phyloP scores from a whole-genome alignment of 2,329 filamentous ascomycete genomes.

The Alternaria angustiovoidea region DNA sequence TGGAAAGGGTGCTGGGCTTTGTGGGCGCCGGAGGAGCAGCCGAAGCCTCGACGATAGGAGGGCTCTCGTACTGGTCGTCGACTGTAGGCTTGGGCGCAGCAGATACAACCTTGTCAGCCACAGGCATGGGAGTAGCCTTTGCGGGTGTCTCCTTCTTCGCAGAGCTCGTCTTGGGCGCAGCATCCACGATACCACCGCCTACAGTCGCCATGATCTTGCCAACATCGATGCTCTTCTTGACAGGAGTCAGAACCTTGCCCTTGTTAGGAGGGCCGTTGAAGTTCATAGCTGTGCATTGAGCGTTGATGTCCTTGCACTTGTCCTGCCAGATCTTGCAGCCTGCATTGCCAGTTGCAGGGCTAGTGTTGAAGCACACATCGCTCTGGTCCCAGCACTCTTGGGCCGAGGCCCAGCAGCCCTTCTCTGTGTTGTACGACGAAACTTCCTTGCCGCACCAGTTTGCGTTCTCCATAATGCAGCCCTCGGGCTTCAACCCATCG shows the following conservation, averaged over 20 bases:
- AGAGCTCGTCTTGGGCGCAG: conserved; percentile 26
- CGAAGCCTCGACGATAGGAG: conserved; percentile 8
- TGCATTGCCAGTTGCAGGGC: conserved; percentile 66
- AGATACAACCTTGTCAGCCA: conserved; percentile 11
- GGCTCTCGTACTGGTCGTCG: conserved; percentile 19
- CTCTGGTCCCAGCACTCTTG: conserved; percentile 64
- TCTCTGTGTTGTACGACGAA: conserved; percentile 62
- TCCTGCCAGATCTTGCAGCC: conserved; percentile 69
- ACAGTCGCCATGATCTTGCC: conserved; percentile 35
- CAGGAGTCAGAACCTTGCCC: conserved; percentile 50
- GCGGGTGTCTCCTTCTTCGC: conserved; percentile 14
- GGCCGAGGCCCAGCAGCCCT: conserved; percentile 65
- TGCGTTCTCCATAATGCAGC: conserved; percentile 70
- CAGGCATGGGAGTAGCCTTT: conserved; percentile 6
- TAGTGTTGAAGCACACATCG: conserved; percentile 65
- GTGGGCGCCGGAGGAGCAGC: conserved; percentile 5
- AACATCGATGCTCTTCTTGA: conserved; percentile 40
- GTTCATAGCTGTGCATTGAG: conserved; percentile 52
- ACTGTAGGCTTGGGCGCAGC: conserved; percentile 19
- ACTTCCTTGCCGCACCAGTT: conserved; percentile 77
- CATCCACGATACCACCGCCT: conserved; percentile 24
- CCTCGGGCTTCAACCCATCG: conserved; percentile 62
- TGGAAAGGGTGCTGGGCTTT: background rate
- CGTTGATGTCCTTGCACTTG: conserved; percentile 64
- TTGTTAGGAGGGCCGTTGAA: conserved; percentile 56